phyloP scores from a whole-genome alignment of 2,329 filamentous ascomycete genomes.

The Neonectria coccinea region DNA sequence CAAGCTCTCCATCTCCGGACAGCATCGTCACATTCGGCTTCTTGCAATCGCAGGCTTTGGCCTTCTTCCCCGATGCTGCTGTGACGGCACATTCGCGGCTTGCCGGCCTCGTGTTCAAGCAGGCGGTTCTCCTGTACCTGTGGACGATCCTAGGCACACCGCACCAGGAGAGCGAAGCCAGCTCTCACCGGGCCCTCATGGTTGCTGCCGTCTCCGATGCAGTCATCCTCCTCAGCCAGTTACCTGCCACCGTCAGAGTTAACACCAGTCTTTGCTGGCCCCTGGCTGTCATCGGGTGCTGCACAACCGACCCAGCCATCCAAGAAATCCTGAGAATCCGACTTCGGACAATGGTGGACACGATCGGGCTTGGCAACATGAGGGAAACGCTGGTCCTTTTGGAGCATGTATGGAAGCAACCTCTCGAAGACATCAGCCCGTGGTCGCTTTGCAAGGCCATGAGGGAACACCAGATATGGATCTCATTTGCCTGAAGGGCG shows the following conservation, averaged over 20 bases:
- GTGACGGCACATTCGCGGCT: slow-evolving; percentile 54
- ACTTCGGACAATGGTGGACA: slow-evolving; percentile 49
- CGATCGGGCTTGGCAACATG: slow-evolving; percentile 60
- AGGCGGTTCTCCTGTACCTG: slow-evolving; percentile 58
- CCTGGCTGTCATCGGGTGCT: slow-evolving; percentile 53
- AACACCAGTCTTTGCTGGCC: slow-evolving; percentile 57
- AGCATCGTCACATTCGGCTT: slow-evolving; percentile 58
- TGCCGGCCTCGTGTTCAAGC: slow-evolving; percentile 58
- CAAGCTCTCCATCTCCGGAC: slow-evolving; percentile 50
- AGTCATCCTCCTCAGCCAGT: slow-evolving; percentile 47
- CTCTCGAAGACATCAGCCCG: slow-evolving; percentile 49
- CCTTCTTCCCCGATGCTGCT: slow-evolving; percentile 52
- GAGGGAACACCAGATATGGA: slow-evolving; percentile 60
- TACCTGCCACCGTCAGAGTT: slow-evolving; percentile 50
- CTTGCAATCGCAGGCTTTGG: slow-evolving; percentile 56
- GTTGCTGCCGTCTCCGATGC: slow-evolving; percentile 48
- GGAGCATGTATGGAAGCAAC: slow-evolving; percentile 56
- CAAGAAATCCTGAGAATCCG: slow-evolving; percentile 51
- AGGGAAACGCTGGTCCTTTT: slow-evolving; percentile 56
- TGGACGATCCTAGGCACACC: slow-evolving; percentile 50
- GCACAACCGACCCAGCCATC: slow-evolving; percentile 49
- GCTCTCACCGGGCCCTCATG: slow-evolving; percentile 43
- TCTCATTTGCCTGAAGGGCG: slow-evolving; percentile 57
- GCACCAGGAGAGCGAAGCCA: slow-evolving; percentile 34
- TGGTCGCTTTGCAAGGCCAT: slow-evolving; percentile 60